Evolutionary conservation across 2,329 filamentous ascomycete genomes (phyloP).

Genomic region (Byssochlamys sp.): DNA sequence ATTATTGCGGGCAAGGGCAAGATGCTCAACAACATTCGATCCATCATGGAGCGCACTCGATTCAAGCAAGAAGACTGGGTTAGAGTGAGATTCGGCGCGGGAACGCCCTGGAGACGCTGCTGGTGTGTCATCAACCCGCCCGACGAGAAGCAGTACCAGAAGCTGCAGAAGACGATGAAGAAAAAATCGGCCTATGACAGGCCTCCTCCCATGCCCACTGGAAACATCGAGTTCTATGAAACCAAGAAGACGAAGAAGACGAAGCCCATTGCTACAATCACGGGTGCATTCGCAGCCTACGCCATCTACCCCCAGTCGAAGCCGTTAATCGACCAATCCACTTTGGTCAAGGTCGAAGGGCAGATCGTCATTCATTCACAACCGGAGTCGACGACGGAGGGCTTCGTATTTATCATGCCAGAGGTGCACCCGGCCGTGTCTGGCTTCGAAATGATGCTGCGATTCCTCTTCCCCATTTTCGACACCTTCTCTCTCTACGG

Average conservation of each 20-base stretch:
- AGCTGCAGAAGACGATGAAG: slow-evolving; percentile 68
- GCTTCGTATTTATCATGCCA: slow-evolving; percentile 96
- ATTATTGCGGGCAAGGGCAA: slow-evolving; percentile 92
- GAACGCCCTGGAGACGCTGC: slow-evolving; percentile 89
- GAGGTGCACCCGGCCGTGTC: slow-evolving; percentile 83
- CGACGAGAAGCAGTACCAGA: slow-evolving; percentile 83
- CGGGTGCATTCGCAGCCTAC: slow-evolving; percentile 82
- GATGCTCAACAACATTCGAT: slow-evolving; percentile 74
- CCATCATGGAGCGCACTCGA: slow-evolving; percentile 72
- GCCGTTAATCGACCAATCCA: slow-evolving; percentile 86
- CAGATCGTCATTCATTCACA: slow-evolving; percentile 76
- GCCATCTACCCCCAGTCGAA: slow-evolving; percentile 94
- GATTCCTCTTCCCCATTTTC: slow-evolving; percentile 86
- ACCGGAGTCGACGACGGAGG: slow-evolving; percentile 69
- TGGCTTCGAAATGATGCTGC: slow-evolving; percentile 89
- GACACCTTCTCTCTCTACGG: slow-evolving; percentile 89
- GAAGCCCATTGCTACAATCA: slow-evolving; percentile 80
- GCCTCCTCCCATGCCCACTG: slow-evolving; percentile 61
- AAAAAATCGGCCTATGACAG: slow-evolving; percentile 80
- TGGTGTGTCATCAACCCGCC: slow-evolving; percentile 93
- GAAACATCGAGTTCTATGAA: slow-evolving; percentile 91
- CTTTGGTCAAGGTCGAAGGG: slow-evolving; percentile 85
- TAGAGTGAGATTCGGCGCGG: slow-evolving; percentile 85
- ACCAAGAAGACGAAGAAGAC: slow-evolving; percentile 88
- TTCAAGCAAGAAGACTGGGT: slow-evolving; percentile 85